Percentiles rank a stretch among this genome's conserved stretches.
phyloP scores from a whole-genome alignment of 768 basidiomycete species.

The Strobilomyces echinocephalus region DNA sequence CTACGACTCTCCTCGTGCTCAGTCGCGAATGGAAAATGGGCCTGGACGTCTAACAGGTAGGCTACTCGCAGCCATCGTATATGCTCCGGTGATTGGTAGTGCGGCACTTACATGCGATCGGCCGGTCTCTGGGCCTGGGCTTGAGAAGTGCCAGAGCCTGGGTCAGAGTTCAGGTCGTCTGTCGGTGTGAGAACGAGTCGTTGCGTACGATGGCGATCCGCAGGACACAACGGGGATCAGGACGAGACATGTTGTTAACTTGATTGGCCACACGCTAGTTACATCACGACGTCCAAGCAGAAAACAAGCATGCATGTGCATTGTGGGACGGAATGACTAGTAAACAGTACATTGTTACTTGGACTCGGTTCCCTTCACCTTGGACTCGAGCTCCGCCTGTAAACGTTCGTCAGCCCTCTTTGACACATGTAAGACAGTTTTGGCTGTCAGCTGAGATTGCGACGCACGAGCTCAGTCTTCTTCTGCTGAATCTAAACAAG shows the following conservation, averaged over 20 bases:
- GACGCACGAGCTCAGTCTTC: conserved; percentile 31
- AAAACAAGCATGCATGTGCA: background rate
- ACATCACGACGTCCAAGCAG: background rate
- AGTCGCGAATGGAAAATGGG: conserved; percentile 20
- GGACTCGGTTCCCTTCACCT: conserved; percentile 20
- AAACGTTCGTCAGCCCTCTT: too few relatives aligned
- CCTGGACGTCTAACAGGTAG: conserved; percentile 25
- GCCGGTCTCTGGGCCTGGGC: conserved; percentile 23
- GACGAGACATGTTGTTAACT: conserved; percentile 4
- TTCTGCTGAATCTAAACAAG: conserved; percentile 30
- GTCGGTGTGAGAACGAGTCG: background rate
- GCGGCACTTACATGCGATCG: conserved; percentile 15
- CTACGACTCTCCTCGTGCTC: background rate
- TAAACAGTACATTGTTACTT: conserved; percentile 13
- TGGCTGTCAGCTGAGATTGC: conserved; percentile 6
- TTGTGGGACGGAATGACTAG: conserved; percentile 1
- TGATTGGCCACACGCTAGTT: background rate
- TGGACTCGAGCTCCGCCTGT: conserved; percentile 27
- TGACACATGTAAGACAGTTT: conserved; percentile 15
- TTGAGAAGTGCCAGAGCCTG: conserved; percentile 24
- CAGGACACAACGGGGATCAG: conserved; percentile 11
- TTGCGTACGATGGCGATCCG: conserved; percentile 25
- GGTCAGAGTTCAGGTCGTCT: background rate
- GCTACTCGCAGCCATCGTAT: conserved; percentile 13
- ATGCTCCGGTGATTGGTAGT: background rate